phyloP scores from a whole-genome alignment of 371 early-diverging fungal species.

The Syncephalis fuscata region DNA sequence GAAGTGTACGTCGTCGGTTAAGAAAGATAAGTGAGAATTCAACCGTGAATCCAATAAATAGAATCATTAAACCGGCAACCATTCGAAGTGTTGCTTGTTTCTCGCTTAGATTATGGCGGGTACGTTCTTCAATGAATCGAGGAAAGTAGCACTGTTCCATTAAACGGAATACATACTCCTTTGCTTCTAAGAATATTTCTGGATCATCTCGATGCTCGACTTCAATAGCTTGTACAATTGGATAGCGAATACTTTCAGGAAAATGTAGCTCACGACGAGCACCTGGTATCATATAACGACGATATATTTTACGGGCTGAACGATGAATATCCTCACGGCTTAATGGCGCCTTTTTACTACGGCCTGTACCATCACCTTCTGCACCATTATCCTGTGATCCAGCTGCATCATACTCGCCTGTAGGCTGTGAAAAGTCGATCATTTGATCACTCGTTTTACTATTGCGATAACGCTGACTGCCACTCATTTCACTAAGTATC shows the following conservation, averaged over 20 bases:
- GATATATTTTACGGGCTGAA: conserved; percentile 35
- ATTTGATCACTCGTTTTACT: background rate
- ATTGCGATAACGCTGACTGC: too few species aligned
- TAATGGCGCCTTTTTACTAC: conserved; percentile 4
- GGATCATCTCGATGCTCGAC: conserved; percentile 27
- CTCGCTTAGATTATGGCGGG: conserved; percentile 34
- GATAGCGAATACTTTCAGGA: conserved; percentile 15
- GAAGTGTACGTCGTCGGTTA: conserved; percentile 26
- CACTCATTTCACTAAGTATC: too few species aligned
- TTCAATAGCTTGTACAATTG: conserved; percentile 18
- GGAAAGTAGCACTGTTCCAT: conserved; percentile 39
- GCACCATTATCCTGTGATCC: too few species aligned
- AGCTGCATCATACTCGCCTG: background rate
- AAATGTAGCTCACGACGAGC: conserved; percentile 28
- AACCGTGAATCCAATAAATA: conserved; percentile 31
- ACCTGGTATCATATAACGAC: conserved; percentile 29
- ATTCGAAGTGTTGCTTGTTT: conserved; percentile 29
- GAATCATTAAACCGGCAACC: conserved; percentile 26
- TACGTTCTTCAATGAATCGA: conserved; percentile 32
- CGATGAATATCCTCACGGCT: conserved; percentile 30
- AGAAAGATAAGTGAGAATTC: conserved; percentile 35
- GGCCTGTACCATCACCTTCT: too few species aligned
- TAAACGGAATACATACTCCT: conserved; percentile 30
- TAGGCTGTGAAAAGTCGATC: conserved; percentile 3
- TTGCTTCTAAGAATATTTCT: conserved; percentile 31